Percentiles rank a stretch among this genome's conserved stretches.
Evolutionary conservation across 805 yeast species (phyloP).

Genomic region (Starmerella potacharoeniae): DNA sequence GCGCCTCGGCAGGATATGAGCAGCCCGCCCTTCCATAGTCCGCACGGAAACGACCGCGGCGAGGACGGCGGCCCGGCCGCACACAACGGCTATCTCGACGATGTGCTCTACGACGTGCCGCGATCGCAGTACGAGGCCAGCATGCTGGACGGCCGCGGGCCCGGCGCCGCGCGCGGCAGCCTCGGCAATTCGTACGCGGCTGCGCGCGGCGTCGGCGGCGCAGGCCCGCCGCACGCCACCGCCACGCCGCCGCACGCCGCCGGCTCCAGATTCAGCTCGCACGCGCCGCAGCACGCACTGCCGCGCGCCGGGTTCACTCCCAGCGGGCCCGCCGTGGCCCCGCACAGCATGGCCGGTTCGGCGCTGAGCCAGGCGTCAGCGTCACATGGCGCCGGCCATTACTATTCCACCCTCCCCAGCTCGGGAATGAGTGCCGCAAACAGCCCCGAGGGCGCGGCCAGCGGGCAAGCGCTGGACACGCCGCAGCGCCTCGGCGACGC

Average conservation of each 20-base stretch:
- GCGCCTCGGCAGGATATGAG: neutral
- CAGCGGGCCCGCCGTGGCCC: neutral
- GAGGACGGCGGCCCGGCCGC: neutral
- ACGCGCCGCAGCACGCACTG: neutral
- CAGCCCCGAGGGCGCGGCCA: neutral
- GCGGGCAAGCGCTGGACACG: neutral
- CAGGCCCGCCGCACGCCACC: too few relatives aligned
- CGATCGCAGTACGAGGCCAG: neutral
- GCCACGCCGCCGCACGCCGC: neutral
- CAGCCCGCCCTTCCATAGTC: neutral
- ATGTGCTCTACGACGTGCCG: neutral
- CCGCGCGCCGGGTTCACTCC: neutral
- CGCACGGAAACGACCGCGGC: neutral
- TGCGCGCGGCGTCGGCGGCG: too few relatives aligned
- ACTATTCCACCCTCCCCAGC: neutral
- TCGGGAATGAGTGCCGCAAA: neutral
- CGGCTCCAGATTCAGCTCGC: too few relatives aligned
- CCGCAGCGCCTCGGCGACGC: neutral
- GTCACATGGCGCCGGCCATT: neutral
- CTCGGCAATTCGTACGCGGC: neutral
- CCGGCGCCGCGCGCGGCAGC: neutral
- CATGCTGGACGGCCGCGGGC: neutral
- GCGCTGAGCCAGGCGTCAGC: neutral
- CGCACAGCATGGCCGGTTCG: neutral
- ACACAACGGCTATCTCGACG: slow-evolving; percentile 1